Percentiles rank a stretch among this genome's conserved stretches.
phyloP scores from a whole-genome alignment of 2,329 filamentous ascomycete genomes.

The Curvularia lunata region DNA sequence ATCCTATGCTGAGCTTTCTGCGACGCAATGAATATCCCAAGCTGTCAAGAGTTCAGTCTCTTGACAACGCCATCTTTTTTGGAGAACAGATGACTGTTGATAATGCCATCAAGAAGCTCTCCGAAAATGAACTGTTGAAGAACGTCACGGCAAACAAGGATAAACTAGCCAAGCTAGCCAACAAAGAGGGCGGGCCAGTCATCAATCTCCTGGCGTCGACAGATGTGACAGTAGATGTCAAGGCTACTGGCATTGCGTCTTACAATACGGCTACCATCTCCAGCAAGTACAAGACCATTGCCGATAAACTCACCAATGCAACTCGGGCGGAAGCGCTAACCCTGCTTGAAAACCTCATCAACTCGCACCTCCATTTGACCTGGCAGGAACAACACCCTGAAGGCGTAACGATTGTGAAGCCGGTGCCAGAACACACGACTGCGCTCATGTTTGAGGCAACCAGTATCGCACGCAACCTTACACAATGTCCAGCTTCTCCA shows the following conservation, averaged over 20 bases:
- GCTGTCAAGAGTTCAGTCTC: slow-evolving; percentile 74
- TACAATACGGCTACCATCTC: slow-evolving; percentile 71
- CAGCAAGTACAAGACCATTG: slow-evolving; percentile 69
- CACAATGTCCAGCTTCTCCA: slow-evolving; percentile 75
- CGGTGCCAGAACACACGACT: slow-evolving; percentile 75
- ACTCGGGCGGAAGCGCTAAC: slow-evolving; percentile 65
- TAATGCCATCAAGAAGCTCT: slow-evolving; percentile 50
- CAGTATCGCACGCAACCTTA: slow-evolving; percentile 75
- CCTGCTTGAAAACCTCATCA: slow-evolving; percentile 76
- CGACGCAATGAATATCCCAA: slow-evolving; percentile 76
- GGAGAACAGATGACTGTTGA: slow-evolving; percentile 65
- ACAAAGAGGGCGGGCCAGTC: slow-evolving; percentile 64
- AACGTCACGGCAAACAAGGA: slow-evolving; percentile 63
- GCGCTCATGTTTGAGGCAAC: slow-evolving; percentile 72
- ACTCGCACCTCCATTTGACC: slow-evolving; percentile 80
- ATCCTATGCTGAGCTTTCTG: slow-evolving; percentile 73
- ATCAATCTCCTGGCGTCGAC: slow-evolving; percentile 60
- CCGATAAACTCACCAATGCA: slow-evolving; percentile 63
- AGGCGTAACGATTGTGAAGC: slow-evolving; percentile 83
- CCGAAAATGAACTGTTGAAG: slow-evolving; percentile 61
- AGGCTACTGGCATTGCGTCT: slow-evolving; percentile 73
- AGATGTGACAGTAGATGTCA: slow-evolving; percentile 68
- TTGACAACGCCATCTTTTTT: slow-evolving; percentile 75
- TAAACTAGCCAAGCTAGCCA: slow-evolving; percentile 63
- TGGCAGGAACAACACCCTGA: slow-evolving; percentile 81